These are phyloP conservation scores for Crithidia sp. DNA, from an alignment of 208 protist genomes.

Conservation along the genomic window DNA sequence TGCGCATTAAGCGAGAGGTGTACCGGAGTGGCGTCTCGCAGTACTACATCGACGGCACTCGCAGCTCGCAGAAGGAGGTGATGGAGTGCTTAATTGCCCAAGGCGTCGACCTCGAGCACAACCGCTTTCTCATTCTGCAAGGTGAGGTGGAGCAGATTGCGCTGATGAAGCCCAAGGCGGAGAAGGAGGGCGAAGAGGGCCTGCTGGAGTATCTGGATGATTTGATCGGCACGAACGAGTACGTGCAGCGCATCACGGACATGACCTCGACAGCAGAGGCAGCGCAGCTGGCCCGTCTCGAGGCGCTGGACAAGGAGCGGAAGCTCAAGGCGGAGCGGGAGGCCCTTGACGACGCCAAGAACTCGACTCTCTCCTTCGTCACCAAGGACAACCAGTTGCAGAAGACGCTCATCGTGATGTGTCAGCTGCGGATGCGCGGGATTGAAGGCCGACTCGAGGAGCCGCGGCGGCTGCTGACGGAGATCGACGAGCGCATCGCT, in stretches of 20 bases:
- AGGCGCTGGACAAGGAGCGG: conserved; percentile 94
- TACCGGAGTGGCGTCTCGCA: conserved; percentile 92
- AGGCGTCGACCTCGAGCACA: conserved; percentile 99
- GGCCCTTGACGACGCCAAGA: conserved; percentile 93
- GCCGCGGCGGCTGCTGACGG: conserved; percentile 57
- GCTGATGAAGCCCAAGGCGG: conserved; percentile 99
- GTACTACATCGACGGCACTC: conserved; percentile 94
- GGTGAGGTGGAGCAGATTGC: conserved; percentile 99
- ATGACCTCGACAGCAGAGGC: conserved; percentile 83
- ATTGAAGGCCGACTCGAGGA: conserved; percentile 83
- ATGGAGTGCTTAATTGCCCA: conserved; percentile 92
- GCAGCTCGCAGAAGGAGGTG: conserved; percentile 80
- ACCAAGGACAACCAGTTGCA: conserved; percentile 94
- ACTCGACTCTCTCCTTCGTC: conserved; percentile 94
- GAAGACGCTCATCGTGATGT: conserved; percentile 90
- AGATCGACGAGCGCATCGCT: conserved; percentile 74
- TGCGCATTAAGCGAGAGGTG: conserved; percentile 95
- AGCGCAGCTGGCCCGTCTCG: conserved; percentile 92
- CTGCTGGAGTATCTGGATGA: conserved; percentile 99
- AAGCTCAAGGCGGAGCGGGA: conserved; percentile 95
- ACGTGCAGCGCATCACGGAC: conserved; percentile 92
- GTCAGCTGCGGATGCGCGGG: conserved; percentile 86
- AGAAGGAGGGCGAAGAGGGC: conserved; percentile 96
- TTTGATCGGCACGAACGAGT: conserved; percentile 98
- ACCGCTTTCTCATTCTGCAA: conserved; percentile 99